These are phyloP conservation scores for Ilex paraguariensis DNA, from an alignment of 305 asterid species.

Conservation along the genomic window DNA sequence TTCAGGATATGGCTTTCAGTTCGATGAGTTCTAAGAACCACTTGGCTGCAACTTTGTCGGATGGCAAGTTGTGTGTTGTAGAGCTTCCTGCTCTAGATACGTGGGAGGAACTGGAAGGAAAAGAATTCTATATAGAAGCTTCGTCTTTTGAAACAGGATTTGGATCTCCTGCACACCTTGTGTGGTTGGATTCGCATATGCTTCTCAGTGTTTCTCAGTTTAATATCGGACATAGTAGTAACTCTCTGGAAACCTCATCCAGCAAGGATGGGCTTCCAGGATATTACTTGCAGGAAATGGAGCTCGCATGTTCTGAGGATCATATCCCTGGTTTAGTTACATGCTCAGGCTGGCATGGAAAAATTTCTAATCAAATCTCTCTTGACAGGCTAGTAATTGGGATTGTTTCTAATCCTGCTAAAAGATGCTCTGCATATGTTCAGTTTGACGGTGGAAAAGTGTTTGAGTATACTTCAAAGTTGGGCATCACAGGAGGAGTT, in stretches of 20 bases:
- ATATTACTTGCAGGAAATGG: slow-evolving; percentile 64
- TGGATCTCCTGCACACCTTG: slow-evolving; percentile 50
- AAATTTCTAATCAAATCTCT: slow-evolving; percentile 34
- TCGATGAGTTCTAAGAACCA: slow-evolving; percentile 41
- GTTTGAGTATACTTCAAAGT: slow-evolving; percentile 50
- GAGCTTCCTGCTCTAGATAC: slow-evolving; percentile 75
- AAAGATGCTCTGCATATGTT: slow-evolving; percentile 51
- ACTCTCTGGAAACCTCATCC: slow-evolving; percentile 17
- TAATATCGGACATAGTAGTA: slow-evolving; percentile 19
- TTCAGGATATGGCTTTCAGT: slow-evolving; percentile 47
- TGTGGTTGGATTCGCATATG: slow-evolving; percentile 72
- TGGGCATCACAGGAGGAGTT: slow-evolving; percentile 34
- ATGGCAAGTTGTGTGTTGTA: slow-evolving; percentile 73
- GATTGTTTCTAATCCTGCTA: slow-evolving; percentile 39
- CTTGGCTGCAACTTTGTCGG: slow-evolving; percentile 75
- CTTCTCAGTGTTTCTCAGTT: slow-evolving; percentile 53
- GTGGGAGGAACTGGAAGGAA: slow-evolving; percentile 94
- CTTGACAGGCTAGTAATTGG: slow-evolving; percentile 61
- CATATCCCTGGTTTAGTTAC: slow-evolving; percentile 58
- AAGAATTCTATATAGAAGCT: slow-evolving; percentile 53
- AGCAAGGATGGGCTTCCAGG: slow-evolving; percentile 37
- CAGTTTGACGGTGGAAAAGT: slow-evolving; percentile 84
- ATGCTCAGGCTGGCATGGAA: slow-evolving; percentile 81
- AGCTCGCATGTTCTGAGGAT: slow-evolving; percentile 64
- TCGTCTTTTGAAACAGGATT: slow-evolving; percentile 30